These are phyloP conservation scores for Hypoxylon sp. DNA, from an alignment of 2,329 filamentous ascomycete genomes.

Conservation along the genomic window DNA sequence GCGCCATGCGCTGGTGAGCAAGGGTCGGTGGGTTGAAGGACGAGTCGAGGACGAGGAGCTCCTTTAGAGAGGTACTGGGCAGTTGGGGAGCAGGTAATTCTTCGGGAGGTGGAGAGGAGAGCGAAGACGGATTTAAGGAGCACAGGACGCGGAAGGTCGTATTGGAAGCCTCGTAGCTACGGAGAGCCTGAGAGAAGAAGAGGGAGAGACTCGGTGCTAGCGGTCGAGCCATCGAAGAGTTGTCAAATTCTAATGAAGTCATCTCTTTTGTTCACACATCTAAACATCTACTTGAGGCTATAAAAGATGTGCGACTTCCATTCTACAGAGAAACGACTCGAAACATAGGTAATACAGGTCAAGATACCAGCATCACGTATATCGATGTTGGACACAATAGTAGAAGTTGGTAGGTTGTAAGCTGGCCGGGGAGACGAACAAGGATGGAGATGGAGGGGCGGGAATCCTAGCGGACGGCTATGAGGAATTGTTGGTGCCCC, in stretches of 20 bases:
- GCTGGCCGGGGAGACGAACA: neutral
- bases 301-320: neutral
- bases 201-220: conserved; percentile 53
- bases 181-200: conserved; percentile 62
- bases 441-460: conserved; percentile 6
- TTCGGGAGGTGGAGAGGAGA: conserved; percentile 22
- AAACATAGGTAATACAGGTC: neutral
- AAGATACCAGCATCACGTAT: neutral
- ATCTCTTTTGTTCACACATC: conserved; percentile 31
- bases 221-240: conserved; percentile 44
- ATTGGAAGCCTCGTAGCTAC: conserved; percentile 60
- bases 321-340: neutral
- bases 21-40: conserved; percentile 78
- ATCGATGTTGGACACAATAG: conserved; percentile 6
- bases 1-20: conserved; percentile 72
- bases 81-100: conserved; percentile 32
- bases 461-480: conserved; percentile 18
- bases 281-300: neutral
- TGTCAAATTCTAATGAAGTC: conserved; percentile 22
- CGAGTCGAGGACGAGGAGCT: conserved; percentile 74
- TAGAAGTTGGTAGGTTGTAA: neutral
- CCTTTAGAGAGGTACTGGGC: conserved; percentile 48
- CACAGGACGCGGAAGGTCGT: conserved; percentile 63
- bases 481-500: too few species aligned
- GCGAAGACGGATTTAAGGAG: conserved; percentile 51